These are phyloP conservation scores for Lipomyces kockii DNA, from an alignment of 805 yeast genomes.

Conservation along the genomic window DNA sequence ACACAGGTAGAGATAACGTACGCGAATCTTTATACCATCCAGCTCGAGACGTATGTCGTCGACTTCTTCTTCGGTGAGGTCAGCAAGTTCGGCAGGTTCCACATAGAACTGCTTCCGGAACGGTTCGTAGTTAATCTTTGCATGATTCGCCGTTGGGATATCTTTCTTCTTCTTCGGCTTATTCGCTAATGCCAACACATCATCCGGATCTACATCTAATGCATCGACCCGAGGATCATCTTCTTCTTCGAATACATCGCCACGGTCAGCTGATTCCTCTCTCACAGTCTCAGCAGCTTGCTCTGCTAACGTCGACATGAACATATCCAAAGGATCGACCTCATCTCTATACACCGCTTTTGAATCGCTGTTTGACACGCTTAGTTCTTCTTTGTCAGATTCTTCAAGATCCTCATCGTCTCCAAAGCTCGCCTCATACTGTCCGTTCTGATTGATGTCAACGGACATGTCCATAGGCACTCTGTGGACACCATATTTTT, in stretches of 20 bases:
- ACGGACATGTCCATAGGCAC: not conserved
- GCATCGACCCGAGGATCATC: conserved; percentile 40
- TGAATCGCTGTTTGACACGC: not conserved
- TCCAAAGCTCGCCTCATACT: conserved; percentile 43
- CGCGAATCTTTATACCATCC: conserved; percentile 67
- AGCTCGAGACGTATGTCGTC: conserved; percentile 55
- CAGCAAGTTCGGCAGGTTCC: conserved; percentile 59
- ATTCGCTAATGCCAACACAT: conserved; percentile 42
- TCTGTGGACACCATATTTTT: conserved; percentile 4
- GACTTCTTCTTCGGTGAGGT: conserved; percentile 60
- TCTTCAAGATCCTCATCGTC: conserved; percentile 40
- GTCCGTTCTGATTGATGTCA: conserved; percentile 36
- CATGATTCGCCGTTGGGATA: conserved; percentile 55
- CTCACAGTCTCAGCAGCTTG: conserved; percentile 14
- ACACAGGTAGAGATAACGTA: conserved; percentile 1
- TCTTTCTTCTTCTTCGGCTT: conserved; percentile 55
- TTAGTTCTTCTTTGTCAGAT: conserved; percentile 37
- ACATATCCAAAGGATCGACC: conserved; percentile 55
- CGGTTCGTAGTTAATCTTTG: conserved; percentile 53
- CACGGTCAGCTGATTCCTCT: conserved; percentile 13
- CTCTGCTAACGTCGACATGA: conserved; percentile 46
- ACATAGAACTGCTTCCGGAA: conserved; percentile 67
- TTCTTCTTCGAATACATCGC: conserved; percentile 26
- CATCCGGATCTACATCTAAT: conserved; percentile 44
- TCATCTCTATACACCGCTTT: conserved; percentile 41